phyloP scores from a whole-genome alignment of 2,329 filamentous ascomycete genomes.

The Gaeumannomyces sp. region DNA sequence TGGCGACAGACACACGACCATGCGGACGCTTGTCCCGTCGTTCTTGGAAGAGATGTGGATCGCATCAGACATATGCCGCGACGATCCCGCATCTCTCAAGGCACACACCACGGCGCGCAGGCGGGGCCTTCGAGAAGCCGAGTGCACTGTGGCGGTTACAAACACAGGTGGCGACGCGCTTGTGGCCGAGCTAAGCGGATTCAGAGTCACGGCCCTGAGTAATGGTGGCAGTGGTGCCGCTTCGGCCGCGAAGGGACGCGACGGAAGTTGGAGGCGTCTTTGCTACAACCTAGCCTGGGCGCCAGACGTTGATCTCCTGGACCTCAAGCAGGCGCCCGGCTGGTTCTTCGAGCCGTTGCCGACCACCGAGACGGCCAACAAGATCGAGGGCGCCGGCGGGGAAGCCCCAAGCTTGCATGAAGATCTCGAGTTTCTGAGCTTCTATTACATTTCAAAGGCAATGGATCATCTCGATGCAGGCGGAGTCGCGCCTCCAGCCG shows the following conservation, averaged over 20 bases:
- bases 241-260: not conserved
- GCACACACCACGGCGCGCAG: not conserved
- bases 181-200: not conserved
- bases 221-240: not conserved
- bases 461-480: not conserved
- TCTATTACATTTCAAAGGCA: slow-evolving; percentile 12
- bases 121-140: not conserved
- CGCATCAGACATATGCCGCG: not conserved
- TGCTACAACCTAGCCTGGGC: slow-evolving; percentile 9
- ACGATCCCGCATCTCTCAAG: not conserved
- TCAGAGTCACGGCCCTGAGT: not conserved
- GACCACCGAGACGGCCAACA: not conserved
- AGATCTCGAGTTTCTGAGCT: slow-evolving; percentile 11
- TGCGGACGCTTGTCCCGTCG: not conserved
- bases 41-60: not conserved
- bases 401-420: not conserved
- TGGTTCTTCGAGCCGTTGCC: slow-evolving; percentile 5
- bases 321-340: slow-evolving; percentile 17
- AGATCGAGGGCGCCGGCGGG: too few species aligned
- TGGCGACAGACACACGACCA: not conserved
- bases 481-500: not conserved
- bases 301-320: slow-evolving; percentile 13
- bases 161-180: not conserved
- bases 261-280: not conserved
- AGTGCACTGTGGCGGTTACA: not conserved